Base-by-base conservation (phyloP, 1,284 basidiomycete species). In the Jaminaea rosea region DNA sequence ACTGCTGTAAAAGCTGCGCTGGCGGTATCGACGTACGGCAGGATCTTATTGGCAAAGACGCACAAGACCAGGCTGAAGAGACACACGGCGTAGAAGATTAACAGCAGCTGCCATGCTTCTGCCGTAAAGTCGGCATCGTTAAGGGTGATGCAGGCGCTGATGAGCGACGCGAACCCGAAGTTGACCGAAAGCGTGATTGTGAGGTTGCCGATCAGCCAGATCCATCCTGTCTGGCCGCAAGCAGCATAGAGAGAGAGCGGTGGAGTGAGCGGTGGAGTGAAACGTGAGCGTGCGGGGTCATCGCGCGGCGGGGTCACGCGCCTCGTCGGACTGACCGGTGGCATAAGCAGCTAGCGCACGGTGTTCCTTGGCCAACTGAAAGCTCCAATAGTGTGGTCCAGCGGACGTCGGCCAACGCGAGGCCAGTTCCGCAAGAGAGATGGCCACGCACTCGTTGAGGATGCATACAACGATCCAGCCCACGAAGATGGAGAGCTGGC, bases 181-280 rank as follows among this genome's bases (percentile, higher is more conserved):
- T 50, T 54, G 26, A 54, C 52, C 13, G 47, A 51, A 21, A 54
- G 52, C n/a, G 52, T 49, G 26, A 54, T 54, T 9, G 52, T 54
- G 23, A 23, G 21, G 39, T 49, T 54, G 3, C 52, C 52, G 29
- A 54, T 47, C n/a, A 54, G 21, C 29, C 34, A 52, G 28, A 49
- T 21, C 52, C 52, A 54, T 3, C 52, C 52, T n/a, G n/a, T n/a
- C n/a, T n/a, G n/a, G n/a, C n/a, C n/a, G n/a, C n/a, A n/a, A n/a
- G n/a, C n/a, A n/a, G n/a, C n/a, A n/a, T n/a, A n/a, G n/a, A n/a
- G n/a, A n/a, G n/a, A n/a, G n/a, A n/a, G n/a, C n/a, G n/a, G n/a
- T n/a, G n/a, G n/a, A n/a, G n/a, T n/a, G n/a, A n/a, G n/a, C n/a
- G n/a, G n/a, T n/a, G n/a, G n/a, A n/a, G n/a, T n/a, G n/a, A n/a